Base-by-base conservation (phyloP, 1,284 basidiomycete species). In the Vanrija sp. region DNA sequence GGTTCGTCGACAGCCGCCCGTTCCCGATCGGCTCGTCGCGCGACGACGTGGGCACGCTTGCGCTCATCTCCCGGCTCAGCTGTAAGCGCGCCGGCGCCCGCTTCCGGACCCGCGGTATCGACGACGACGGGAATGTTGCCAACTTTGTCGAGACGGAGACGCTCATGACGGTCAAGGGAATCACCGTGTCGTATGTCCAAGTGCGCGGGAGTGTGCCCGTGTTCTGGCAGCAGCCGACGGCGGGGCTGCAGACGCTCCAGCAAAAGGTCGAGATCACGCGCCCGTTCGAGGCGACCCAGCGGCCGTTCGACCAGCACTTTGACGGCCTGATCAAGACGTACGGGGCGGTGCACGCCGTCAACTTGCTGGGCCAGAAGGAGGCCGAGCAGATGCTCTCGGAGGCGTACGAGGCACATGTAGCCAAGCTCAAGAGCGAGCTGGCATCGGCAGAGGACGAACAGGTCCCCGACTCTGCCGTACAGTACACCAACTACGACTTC, bases 121-220 rank as follows among this genome's bases (percentile, higher is more conserved):
- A 98, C 69, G 96, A 99, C 71, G 92, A 97, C 65, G 95, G 96
- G 38, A 88, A 96, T 69, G 89, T 89, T 18, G 96, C 96, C 45
- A 98, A 98, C 71, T 98, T 97, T 75, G 96, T 96, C 35, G 95
- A 97, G 86, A 95, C 94, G 6, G 95, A 98, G 77, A 88, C 88
- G 0, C 80, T 97, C 45, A 84, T 98, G 69, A 86, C 86, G 59
- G 88, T 87, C 16, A 85, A 89, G 54, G 85, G 86, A 55, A 83
- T 89, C 61, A 87, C 84, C 68, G 85, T 92, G 71, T 93, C 90
- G 69, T 97, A 90, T 74, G 85, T 86, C 45, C 94, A 98, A 81
- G 83, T 95, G 39, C 85, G 95, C 58, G 95, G 96, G 54, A 93
- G 89, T 61, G 89, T 97, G 41, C 93, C 93, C 53, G 87, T 98